These are phyloP conservation scores for Asterionellopsis glacialis DNA, from an alignment of 108 stramenopile species.

Conservation along the genomic window DNA sequence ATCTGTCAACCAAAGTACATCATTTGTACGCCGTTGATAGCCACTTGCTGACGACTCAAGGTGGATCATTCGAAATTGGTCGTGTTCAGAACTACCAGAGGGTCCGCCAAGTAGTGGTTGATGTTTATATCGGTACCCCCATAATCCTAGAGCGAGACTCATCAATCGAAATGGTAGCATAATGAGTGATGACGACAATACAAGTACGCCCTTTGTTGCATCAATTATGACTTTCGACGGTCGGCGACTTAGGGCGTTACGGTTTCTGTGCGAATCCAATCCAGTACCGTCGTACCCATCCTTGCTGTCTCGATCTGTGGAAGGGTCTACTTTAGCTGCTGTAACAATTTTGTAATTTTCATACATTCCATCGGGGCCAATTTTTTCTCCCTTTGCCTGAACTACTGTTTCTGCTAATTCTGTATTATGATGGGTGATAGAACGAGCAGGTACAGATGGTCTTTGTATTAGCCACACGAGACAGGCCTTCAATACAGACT, in stretches of 20 bases:
- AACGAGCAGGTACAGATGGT: constrained; percentile 55
- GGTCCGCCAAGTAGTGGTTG: constrained; percentile 5
- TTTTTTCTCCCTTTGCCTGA: constrained; percentile 32
- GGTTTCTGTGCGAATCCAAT: not conserved
- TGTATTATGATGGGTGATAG: constrained; percentile 50
- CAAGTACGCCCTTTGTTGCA: constrained; percentile 59
- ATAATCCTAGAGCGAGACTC: constrained; percentile 39
- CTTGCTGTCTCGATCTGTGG: not conserved
- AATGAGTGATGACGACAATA: constrained; percentile 55
- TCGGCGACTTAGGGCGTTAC: not conserved
- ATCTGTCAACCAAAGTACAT: constrained; percentile 68
- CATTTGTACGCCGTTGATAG: constrained; percentile 39
- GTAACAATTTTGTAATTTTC: constrained; percentile 53
- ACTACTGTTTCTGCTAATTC: constrained; percentile 49
- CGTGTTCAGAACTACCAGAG: constrained; percentile 1
- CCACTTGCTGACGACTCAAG: constrained; percentile 6
- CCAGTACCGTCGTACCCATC: not conserved
- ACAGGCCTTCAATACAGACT: constrained; percentile 30
- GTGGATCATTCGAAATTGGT: not conserved
- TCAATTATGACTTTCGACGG: constrained; percentile 48
- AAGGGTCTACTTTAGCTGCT: constrained; percentile 20
- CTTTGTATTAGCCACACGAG: constrained; percentile 53
- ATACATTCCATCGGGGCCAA: constrained; percentile 73
- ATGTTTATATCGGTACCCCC: constrained; percentile 16
- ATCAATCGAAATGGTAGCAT: constrained; percentile 73